Base-by-base conservation (phyloP, 805 yeast species). In the Candida anglica region DNA sequence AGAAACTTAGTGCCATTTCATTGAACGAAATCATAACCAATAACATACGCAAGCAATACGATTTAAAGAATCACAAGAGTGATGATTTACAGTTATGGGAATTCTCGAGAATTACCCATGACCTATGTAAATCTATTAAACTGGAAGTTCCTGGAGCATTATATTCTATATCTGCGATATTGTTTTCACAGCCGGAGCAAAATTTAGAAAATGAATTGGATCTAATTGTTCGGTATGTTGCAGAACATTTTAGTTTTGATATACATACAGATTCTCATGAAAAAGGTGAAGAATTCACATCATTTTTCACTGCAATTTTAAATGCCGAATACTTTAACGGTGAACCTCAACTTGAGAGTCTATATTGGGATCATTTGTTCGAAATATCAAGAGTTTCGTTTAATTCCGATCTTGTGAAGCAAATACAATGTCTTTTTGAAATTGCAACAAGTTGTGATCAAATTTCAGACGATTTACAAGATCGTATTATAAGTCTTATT, bases 1-100 rank as follows among this genome's bases (percentile, higher is more conserved):
- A 75, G 22, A 58, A 66, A 19, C 38, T 70, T 13, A 71, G 75
- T 9, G 63, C 75, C 0, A 34, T 42, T 13, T 58, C 73, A 4
- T 41, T 77, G 13, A n/a, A n/a, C n/a, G n/a, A n/a, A n/a, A n/a
- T n/a, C n/a, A 10, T 30, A 36, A 9, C 10, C 5, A 11, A n/a
- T 14, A 6, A 14, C 11, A 15, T 21, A 19, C 22, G 5, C 16
- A 9, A n/a, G n/a, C n/a, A n/a, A n/a, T n/a, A n/a, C n/a, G n/a
- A n/a, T n/a, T n/a, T n/a, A n/a, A n/a, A n/a, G n/a, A n/a, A n/a
- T n/a, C n/a, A n/a, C n/a, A n/a, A n/a, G n/a, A n/a, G n/a, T n/a
- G n/a, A n/a, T n/a, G n/a, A n/a, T n/a, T n/a, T n/a, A n/a, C n/a
- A n/a, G n/a, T n/a, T n/a, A n/a, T n/a, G n/a, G n/a, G n/a, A n/a